Base-by-base conservation (phyloP, 768 basidiomycete species). In the Gymnopilus dilepis region DNA sequence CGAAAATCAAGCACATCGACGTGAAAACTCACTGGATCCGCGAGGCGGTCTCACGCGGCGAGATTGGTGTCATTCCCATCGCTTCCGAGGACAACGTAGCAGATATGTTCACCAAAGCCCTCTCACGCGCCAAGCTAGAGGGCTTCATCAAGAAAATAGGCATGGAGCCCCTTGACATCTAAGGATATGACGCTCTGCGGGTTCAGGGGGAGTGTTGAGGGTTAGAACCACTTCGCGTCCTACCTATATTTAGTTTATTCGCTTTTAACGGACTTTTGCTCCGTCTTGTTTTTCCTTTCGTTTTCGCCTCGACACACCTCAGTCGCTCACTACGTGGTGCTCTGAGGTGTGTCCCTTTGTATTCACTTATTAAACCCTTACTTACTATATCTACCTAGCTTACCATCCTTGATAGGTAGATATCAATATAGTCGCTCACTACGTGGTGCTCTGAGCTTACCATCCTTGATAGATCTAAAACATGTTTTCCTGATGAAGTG, bases 141-240 rank as follows among this genome's bases (percentile, higher is more conserved):
- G n/a, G 43, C 13, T 47, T 58, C 30, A 24, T 58, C 42, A 58
- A 48, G 31, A 47, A 21, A 21, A 21, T 58, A 26, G 43, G 56
- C 21, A 58, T 58, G 56, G 43, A 48, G 37, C 37, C 12, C 11
- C 31, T 58, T 11, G 56, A 58, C 15, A 58, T 58, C 30, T 58
- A 34, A 45, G 6, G 6, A 34, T 6, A 41, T 24, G 34, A 21
- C 31, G 12, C 31, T 19, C 24, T 56, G 30, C 28, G 41, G 41
- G 12, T 56, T 56, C 55, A 56, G 55, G 55, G 55, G 55, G 55
- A 56, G 55, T 41, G n/a, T n/a, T n/a, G n/a, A n/a, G n/a, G n/a
- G n/a, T n/a, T n/a, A n/a, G n/a, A n/a, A n/a, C n/a, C n/a, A n/a
- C n/a, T n/a, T n/a, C n/a, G n/a, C n/a, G n/a, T n/a, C n/a, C n/a